Evolutionary conservation across 176 grass and related monocot genomes (phyloP).

Genomic region (Zea mays): DNA sequence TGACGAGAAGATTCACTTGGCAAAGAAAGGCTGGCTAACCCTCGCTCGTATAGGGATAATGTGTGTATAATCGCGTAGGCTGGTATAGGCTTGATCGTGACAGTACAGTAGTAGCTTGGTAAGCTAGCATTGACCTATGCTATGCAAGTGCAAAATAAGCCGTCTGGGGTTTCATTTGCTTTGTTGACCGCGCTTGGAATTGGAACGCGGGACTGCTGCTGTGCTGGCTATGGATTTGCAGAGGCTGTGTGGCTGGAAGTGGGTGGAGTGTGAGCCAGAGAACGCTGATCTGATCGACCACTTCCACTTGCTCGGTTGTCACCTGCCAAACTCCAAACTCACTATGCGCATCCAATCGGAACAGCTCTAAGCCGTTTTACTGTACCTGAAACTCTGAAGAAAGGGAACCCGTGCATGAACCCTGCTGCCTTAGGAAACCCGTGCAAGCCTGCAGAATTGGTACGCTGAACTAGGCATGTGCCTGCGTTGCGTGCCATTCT

Average conservation of each 20-base stretch:
- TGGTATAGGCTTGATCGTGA: slow-evolving; percentile 41
- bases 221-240: too few relatives aligned
- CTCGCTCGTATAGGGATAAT: slow-evolving; percentile 39
- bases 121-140: slow-evolving; percentile 32
- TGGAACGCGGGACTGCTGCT: too few relatives aligned
- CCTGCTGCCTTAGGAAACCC: too few relatives aligned
- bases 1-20: slow-evolving; percentile 42
- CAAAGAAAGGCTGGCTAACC: slow-evolving; percentile 36
- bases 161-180: slow-evolving; percentile 24
- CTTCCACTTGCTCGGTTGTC: neutral
- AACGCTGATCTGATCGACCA: slow-evolving; percentile 31
- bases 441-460: too few relatives aligned
- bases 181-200: slow-evolving; percentile 26
- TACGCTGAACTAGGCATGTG: slow-evolving; percentile 29
- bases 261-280: neutral
- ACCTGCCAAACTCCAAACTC: slow-evolving; percentile 12
- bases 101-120: slow-evolving; percentile 25
- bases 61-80: slow-evolving; percentile 30
- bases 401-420: too few relatives aligned
- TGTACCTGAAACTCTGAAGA: slow-evolving; percentile 4
- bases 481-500: slow-evolving; percentile 35
- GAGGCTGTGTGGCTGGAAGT: slow-evolving; percentile 16
- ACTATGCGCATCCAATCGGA: neutral
- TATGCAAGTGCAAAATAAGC: slow-evolving; percentile 31
- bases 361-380: neutral